Base-by-base conservation (phyloP, 1,284 basidiomycete species). In the Papiliotrema nemorosa region DNA sequence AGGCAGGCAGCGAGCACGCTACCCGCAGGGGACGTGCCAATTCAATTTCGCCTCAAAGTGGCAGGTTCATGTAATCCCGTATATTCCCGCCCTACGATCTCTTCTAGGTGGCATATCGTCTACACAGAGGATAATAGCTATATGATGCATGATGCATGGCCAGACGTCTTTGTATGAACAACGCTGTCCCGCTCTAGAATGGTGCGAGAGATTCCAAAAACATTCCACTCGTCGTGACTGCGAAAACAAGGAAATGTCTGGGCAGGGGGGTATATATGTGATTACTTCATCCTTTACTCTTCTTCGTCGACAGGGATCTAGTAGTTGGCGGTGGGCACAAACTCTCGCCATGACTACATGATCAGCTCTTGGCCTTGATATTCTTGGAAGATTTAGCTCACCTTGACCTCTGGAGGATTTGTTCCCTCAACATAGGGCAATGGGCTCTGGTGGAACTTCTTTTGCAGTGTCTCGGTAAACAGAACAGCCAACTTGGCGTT, bases 321-420 rank as follows among this genome's bases (percentile, higher is more conserved):
- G 54, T 31, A 37, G 51, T 44, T 29, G n/a, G 45, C 33, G 29
- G 36, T 24, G 12, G 58, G 66, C 44, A 91, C 83, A 73, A 90
- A 93, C 73, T 91, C 88, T 53, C 84, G 79, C 90, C 90, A 93
- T 37, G 88, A 90, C 62, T 60, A 49, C 20, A 12, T 16, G 39
- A 37, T 50, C 42, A 50, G 46, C 26, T 25, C 21, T n/a, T n/a
- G n/a, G n/a, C n/a, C n/a, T n/a, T n/a, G n/a, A n/a, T n/a, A n/a
- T n/a, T n/a, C n/a, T n/a, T 37, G 38, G 3, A 18, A 16, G 34
- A 3, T n/a, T 31, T 25, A 6, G 54, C 59, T 33, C 31, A 61
- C 59, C 63, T 82, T 84, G 64, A 98, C 93, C 75, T 97, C 94
- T 10, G 85, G 80, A n/a, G 94, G 94, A 65, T 96, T 87, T 52